Conservation (phyloP, 2,329 filamentous ascomycete genomes). For the Cercospora janseana region DNA sequence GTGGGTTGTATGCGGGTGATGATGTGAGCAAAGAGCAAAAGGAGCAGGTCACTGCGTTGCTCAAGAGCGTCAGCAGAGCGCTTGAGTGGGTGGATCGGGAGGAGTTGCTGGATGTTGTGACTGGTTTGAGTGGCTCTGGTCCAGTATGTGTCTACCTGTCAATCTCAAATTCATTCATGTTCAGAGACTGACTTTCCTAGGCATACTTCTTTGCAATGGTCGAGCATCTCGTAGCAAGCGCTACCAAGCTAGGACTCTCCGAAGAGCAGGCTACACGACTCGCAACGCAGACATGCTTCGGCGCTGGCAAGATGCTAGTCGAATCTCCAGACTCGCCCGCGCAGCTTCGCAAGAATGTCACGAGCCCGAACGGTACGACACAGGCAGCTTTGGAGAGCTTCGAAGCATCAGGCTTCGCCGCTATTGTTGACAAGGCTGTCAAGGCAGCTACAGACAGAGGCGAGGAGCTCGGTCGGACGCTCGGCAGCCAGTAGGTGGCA, state of each 20-base stretch:
- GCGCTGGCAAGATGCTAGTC: slow-evolving; percentile 33
- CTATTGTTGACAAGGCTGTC: slow-evolving; percentile 31
- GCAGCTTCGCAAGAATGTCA: slow-evolving; percentile 33
- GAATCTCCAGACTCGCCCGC: slow-evolving; percentile 27
- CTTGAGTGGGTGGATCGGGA: slow-evolving; percentile 32
- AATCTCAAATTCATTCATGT: neutral
- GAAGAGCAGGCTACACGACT: slow-evolving; percentile 31
- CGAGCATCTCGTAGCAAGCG: slow-evolving; percentile 32
- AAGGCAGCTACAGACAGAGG: slow-evolving; percentile 30
- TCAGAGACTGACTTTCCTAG: neutral
- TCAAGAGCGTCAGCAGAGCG: slow-evolving; percentile 30
- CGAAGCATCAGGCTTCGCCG: slow-evolving; percentile 28
- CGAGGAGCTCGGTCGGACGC: slow-evolving; percentile 28
- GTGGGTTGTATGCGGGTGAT: slow-evolving; percentile 28
- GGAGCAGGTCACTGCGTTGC: slow-evolving; percentile 25
- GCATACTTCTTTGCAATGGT: slow-evolving; percentile 29
- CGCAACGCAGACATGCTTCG: slow-evolving; percentile 32
- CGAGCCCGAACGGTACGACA: slow-evolving; percentile 33
- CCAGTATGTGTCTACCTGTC: slow-evolving; percentile 23
- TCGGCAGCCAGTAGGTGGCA: slow-evolving; percentile 28
- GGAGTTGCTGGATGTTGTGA: slow-evolving; percentile 32
- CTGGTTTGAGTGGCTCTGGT: slow-evolving; percentile 30
- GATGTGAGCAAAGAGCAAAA: slow-evolving; percentile 29
- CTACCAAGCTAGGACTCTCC: slow-evolving; percentile 27
- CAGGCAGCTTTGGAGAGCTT: slow-evolving; percentile 33